Base-by-base conservation (phyloP, 1,139 yeast species). In the Protomyces lactucae-debilis region DNA sequence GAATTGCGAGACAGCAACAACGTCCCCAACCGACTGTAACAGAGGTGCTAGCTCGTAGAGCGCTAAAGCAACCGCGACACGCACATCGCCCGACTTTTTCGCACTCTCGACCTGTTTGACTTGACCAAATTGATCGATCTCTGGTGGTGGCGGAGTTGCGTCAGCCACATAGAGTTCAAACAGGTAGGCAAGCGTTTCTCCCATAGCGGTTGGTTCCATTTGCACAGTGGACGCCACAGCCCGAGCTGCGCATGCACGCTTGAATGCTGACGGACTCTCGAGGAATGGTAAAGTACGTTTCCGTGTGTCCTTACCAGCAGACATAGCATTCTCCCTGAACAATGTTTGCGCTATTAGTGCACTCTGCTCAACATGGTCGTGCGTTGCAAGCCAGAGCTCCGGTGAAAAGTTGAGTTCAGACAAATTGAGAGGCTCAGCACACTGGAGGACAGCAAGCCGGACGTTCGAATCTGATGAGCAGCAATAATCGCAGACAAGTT, bases 351-450 rank as follows among this genome's bases (percentile, higher is more conserved):
- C 97, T 39, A 87, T 72, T 53, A 84, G 86, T 16, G 85, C 81
- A 66, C 85, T 84, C 28, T 80, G 77, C 16, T 79, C 80, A 65
- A 87, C 91, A 57, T 84, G 85, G 72, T 91, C 97, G 73, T 87
- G 91, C 66, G 83, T 81, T 21, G 88, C 82, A 66, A 95, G 85
- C 85, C 88, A 92, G 39, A 93, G 76, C 73, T 92, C 95, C 65
- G 80, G 83, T 35, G 86, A 80, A 71, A 82, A 83, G 6, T 77
- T 76, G 72, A 83, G 70, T 54, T 77, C 80, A 0, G 83, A 80
- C n/a, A 93, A 76, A 68, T 91, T 97, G 70, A 91, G 87, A 72
- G 89, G 83, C 73, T 93, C 98, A 55, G 95, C 75, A 9, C 86
- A 86, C 74, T 93, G 97, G 68, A 95, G 79, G 52, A 92, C 82